A percentile compares a stretch with the other conserved stretches of the same genome.
phyloP scores from a whole-genome alignment of 768 basidiomycete genomes.

The Dacryopinax spathularia region DNA sequence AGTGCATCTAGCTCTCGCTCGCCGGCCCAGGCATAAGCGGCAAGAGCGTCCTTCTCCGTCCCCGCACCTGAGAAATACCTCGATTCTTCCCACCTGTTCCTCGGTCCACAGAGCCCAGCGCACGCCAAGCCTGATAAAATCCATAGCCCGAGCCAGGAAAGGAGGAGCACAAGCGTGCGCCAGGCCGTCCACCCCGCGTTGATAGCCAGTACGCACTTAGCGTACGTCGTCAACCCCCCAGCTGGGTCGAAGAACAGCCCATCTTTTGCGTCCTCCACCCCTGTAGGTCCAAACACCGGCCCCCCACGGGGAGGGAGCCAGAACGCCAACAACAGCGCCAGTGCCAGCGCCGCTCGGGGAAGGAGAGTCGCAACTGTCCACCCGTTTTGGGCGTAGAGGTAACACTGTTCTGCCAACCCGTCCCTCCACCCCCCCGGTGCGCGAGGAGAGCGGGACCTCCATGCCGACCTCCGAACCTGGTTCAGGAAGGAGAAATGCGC shows the following conservation, averaged over 20 bases:
- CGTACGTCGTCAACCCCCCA: constrained; percentile 59
- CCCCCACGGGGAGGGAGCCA: constrained; percentile 36
- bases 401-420: constrained; percentile 69
- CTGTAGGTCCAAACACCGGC: constrained; percentile 35
- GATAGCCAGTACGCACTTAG: constrained; percentile 61
- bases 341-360: constrained; percentile 61
- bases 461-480: constrained; percentile 56
- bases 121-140: constrained; percentile 59
- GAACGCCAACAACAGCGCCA: constrained; percentile 59
- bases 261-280: constrained; percentile 40
- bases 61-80: too few species aligned
- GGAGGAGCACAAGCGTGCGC: constrained; percentile 50
- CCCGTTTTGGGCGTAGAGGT: constrained; percentile 70
- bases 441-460: constrained; percentile 4
- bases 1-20: constrained; percentile 28
- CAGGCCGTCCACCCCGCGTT: constrained; percentile 74
- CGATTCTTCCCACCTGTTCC: constrained; percentile 73
- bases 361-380: constrained; percentile 70
- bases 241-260: constrained; percentile 57
- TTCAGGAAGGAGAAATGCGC: constrained; percentile 73
- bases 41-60: neutral
- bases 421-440: constrained; percentile 30
- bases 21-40: neutral
- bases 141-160: constrained; percentile 72
- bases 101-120: constrained; percentile 72